Evolutionary conservation across 768 basidiomycete genomes (phyloP).

Genomic region (Calocybe cyanea): DNA sequence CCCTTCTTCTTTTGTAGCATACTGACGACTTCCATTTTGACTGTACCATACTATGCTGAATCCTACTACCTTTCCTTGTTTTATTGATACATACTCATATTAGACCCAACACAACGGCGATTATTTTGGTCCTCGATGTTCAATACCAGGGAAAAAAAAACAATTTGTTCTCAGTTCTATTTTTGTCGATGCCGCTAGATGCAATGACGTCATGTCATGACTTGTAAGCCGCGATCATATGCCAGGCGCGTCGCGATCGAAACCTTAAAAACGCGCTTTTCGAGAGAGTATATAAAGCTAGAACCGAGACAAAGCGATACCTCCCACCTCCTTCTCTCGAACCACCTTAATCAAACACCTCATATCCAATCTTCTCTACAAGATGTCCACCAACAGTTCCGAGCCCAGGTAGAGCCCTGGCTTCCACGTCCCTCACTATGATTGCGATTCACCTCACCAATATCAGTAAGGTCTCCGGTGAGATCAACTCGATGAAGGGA

Average conservation of each 20-base stretch:
- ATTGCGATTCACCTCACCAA: not conserved
- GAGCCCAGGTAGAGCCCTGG: slow-evolving; percentile 21
- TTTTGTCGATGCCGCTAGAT: not conserved
- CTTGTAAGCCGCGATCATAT: not conserved
- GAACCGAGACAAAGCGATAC: not conserved
- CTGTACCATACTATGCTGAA: slow-evolving; percentile 1
- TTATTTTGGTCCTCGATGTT: not conserved
- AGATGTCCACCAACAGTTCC: slow-evolving; percentile 18
- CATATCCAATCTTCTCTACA: not conserved
- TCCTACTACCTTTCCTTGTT: not conserved
- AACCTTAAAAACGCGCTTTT: slow-evolving; percentile 1
- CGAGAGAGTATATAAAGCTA: slow-evolving; percentile 10
- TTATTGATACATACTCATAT: not conserved
- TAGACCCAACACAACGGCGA: not conserved
- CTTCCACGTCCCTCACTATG: not conserved
- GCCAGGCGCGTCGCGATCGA: not conserved
- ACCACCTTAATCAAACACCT: not conserved
- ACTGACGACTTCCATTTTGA: not conserved
- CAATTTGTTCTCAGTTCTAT: not conserved
- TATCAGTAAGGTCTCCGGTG: slow-evolving; percentile 38
- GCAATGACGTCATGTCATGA: not conserved
- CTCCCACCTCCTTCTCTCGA: not conserved
- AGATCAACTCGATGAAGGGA: slow-evolving; percentile 42
- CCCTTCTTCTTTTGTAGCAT: slow-evolving; percentile 8
- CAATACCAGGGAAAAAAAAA: too few species aligned